Evolutionary conservation across 2,329 filamentous ascomycete genomes (phyloP), one percentile per base, ranked within the genome.

Genomic region (Pyricularia sp.): DNA sequence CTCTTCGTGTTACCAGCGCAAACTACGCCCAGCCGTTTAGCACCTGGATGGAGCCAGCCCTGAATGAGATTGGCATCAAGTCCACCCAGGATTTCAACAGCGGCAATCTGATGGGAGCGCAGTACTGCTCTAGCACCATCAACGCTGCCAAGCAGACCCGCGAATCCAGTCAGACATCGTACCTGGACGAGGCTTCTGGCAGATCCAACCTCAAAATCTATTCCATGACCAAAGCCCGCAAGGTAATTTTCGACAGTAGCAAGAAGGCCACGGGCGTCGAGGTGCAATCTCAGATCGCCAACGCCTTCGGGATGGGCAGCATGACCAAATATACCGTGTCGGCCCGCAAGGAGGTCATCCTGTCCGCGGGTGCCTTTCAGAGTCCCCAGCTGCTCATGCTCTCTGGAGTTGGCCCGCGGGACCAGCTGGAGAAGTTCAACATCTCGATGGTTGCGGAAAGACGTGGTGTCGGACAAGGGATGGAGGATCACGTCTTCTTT

Each of bases 351-450:
- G 82, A 84, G 69, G 77, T 84, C 3, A 78, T 84, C 30, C 64
- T 84, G 4, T 76, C 77, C 1, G 80, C 79, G 6, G 82, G 82
- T 2, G 73, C 78, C 0, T 76, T 83, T 70, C 78, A 81, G 68
- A 78, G 78, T 0, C 81, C 82, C 4, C 76, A 79, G 23, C 72
- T 84, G 31, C 76, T 84, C 5, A 78, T 83, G 71, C 74, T 81
- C 7, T 82, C 80, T 2, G 84, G 84, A 1, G 69, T 81, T 42
- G 84, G 84, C 0, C 83, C 83, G 0, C 74, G 75, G 0, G 72
- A 69, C 0, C 78, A 83, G 63, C 76, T 85, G 0, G 70, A 77
- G 20, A 74, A 75, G 65, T 76, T 78, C 50, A 72, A 72, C 7
- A 81, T 82, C 69, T 76, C 79, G 79, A 70, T 77, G 2, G 68